Base-by-base conservation (phyloP, 345 rosid species). In the Melastoma malabathricum region DNA sequence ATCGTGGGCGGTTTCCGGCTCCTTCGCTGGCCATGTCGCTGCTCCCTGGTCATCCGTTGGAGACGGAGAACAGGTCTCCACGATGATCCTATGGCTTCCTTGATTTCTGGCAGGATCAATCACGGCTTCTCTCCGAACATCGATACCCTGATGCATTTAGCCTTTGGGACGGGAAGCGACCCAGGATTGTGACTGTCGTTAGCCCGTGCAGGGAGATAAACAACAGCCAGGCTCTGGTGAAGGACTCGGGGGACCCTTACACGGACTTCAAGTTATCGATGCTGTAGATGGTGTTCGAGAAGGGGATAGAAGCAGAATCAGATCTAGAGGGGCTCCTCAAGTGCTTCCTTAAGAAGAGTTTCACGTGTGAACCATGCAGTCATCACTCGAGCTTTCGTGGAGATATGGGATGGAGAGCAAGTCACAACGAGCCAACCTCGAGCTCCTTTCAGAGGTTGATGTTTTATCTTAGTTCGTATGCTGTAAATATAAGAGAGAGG, bases 271-370 rank as follows among this genome's bases (percentile, higher is more conserved):
- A 56, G 41, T 60, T 55, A 19, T 81, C 84, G 47, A 81, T 78
- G 80, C 50, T 58, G 53, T 77, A 70, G 44, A 78, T 81, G 89
- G 72, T 78, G 39, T 51, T 48, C 64, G 84, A 78, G 53, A 67
- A 70, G 46, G 73, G 70, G 61, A 73, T 81, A 44, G 61, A 50
- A 59, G 55, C 78, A 0, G 49, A 64, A 18, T 55, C 63, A 18
- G 77, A 78, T 20, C 76, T 78, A 10, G 62, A 60, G 47, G 69
- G 72, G 63, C 89, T 81, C 47, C 78, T 78, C 20, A 69, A 65
- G 10, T 73, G 84, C 51, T 71, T 75, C 68, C 48, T 81, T 60
- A 60, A 64, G 50, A 70, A 73, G 31, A 81, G 78, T 56, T n/a
- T 69, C 82, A 34, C 68, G 69, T 0, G 46, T 56, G 55, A 67